Percentiles rank a stretch among this genome's conserved stretches.
Evolutionary conservation across 768 basidiomycete species (phyloP).

Genomic region (Suillus fuscotomentosus): DNA sequence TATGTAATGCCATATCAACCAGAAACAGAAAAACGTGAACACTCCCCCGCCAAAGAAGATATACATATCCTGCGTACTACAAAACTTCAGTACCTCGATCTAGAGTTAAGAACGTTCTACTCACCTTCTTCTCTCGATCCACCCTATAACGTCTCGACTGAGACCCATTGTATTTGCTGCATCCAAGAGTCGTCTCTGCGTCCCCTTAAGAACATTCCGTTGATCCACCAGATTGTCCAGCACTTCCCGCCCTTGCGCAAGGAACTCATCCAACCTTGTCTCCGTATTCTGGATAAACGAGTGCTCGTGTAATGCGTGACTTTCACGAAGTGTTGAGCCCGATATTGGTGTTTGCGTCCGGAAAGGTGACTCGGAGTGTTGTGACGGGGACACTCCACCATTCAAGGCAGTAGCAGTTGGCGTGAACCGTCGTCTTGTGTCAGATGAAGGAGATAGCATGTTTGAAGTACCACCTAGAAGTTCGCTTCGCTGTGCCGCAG

Average conservation of each 20-base stretch:
- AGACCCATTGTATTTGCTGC: conserved; percentile 94
- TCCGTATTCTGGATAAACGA: conserved; percentile 85
- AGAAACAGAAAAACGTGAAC: conserved; percentile 92
- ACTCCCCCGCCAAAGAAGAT: conserved; percentile 86
- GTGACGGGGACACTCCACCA: conserved; percentile 44
- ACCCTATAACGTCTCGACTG: conserved; percentile 92
- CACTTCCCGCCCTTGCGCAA: conserved; percentile 90
- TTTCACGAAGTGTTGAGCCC: conserved; percentile 59
- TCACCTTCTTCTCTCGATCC: conserved; percentile 94
- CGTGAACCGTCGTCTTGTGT: conserved; percentile 66
- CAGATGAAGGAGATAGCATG: conserved; percentile 34
- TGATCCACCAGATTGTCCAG: conserved; percentile 92
- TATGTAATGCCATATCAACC: conserved; percentile 87
- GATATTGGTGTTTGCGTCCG: conserved; percentile 55
- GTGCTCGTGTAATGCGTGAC: conserved; percentile 84
- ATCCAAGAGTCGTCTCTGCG: conserved; percentile 79
- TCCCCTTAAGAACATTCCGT: conserved; percentile 92
- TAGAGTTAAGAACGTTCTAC: conserved; percentile 1
- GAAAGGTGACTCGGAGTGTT: conserved; percentile 88
- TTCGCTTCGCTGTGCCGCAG: conserved; percentile 59
- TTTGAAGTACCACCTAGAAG: conserved; percentile 52
- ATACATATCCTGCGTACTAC: conserved; percentile 91
- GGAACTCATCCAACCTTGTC: conserved; percentile 79
- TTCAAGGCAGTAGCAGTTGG: conserved; percentile 28
- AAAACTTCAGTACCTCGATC: conserved; percentile 11